These are phyloP conservation scores for Tuctoria greenei DNA, from an alignment of 176 grass and related monocot species.

Conservation along the genomic window DNA sequence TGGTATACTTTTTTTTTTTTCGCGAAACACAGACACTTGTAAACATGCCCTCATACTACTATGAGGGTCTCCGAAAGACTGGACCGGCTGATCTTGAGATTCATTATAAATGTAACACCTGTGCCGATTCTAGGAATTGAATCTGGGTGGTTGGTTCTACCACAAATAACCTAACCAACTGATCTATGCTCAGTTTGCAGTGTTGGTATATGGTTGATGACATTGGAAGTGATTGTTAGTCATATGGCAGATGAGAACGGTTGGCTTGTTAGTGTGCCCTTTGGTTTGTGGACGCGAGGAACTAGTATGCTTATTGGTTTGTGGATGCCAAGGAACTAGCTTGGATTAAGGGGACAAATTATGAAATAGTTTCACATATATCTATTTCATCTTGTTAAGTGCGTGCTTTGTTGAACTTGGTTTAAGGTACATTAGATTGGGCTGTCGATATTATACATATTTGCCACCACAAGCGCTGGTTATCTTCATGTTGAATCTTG, in stretches of 20 bases:
- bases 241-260: not conserved
- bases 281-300: no score
- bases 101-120: no score
- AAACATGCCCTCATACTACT: no score
- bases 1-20: no score
- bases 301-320: no score
- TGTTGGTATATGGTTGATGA: slow-evolving; percentile 7
- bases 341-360: not conserved
- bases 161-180: no score
- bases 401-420: not conserved
- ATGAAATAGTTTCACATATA: not conserved
- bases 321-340: not conserved
- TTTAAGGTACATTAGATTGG: not conserved
- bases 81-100: no score
- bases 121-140: no score
- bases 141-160: no score
- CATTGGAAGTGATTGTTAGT: not conserved
- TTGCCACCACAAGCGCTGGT: not conserved
- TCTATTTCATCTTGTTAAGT: not conserved
- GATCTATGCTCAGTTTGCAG: no score
- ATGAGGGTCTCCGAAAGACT: no score
- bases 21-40: no score
- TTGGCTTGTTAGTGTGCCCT: not conserved
- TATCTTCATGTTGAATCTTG: not conserved
- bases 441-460: not conserved